Conservation (phyloP, 2,329 filamentous ascomycete species). For the Xylariaceae sp. region DNA sequence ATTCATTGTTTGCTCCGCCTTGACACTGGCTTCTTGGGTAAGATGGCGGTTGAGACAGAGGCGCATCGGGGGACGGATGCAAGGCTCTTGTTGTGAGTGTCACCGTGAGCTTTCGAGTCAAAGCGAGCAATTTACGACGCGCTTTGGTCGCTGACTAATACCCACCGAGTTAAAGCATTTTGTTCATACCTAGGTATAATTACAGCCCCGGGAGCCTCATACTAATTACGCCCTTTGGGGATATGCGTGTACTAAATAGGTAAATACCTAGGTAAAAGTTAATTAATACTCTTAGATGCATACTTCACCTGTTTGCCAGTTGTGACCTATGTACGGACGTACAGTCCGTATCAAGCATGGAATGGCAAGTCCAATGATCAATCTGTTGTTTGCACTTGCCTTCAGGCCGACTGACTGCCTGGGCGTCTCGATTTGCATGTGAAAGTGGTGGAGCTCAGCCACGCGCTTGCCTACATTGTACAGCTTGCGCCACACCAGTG, state of each 20-base stretch:
- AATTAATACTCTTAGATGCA: no score
- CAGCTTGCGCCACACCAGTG: neutral
- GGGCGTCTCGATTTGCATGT: neutral
- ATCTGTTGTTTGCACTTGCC: no score
- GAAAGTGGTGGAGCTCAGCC: neutral
- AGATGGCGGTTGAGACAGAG: neutral
- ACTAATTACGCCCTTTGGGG: no score
- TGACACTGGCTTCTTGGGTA: constrained; percentile 15
- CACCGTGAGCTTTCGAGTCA: neutral
- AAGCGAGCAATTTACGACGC: neutral
- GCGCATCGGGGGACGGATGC: neutral
- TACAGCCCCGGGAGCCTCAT: no score
- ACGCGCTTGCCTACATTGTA: neutral
- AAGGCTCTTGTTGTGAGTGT: neutral
- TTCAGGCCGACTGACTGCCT: no score
- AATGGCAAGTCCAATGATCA: no score
- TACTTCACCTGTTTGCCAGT: no score
- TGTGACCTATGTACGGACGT: neutral
- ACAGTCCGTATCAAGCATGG: neutral
- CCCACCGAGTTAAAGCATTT: neutral
- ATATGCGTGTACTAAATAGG: no score
- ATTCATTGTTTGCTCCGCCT: constrained; percentile 15
- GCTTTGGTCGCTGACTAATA: neutral
- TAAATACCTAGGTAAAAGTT: no score
- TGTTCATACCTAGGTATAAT: no score